Conservation (phyloP, 208 protist species). For the Crithidia bombi region DNA sequence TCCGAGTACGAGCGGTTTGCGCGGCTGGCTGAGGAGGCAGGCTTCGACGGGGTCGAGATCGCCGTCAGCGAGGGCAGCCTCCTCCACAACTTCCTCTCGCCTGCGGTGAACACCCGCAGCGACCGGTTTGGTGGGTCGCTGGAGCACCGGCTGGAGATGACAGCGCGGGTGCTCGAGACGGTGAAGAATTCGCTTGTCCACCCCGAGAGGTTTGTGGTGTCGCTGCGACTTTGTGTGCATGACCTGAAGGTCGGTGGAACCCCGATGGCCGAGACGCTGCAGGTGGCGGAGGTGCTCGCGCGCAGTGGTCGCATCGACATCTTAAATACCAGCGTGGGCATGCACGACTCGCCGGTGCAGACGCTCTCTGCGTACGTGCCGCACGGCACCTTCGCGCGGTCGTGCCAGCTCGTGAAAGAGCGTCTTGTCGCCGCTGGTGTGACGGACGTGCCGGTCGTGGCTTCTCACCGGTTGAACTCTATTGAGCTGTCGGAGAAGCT, state of each 20-base stretch:
- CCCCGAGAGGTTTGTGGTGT: slow-evolving; percentile 88
- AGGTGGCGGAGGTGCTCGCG: slow-evolving; percentile 75
- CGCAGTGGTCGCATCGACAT: slow-evolving; percentile 82
- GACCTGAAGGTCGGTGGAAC: slow-evolving; percentile 87
- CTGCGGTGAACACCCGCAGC: slow-evolving; percentile 85
- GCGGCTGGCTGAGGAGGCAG: slow-evolving; percentile 89
- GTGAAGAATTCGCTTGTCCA: slow-evolving; percentile 47
- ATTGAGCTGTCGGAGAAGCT: slow-evolving; percentile 83
- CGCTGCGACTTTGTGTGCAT: slow-evolving; percentile 92
- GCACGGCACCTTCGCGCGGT: slow-evolving; percentile 83
- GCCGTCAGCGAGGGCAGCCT: slow-evolving; percentile 93
- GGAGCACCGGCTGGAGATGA: slow-evolving; percentile 84
- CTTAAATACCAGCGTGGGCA: slow-evolving; percentile 95
- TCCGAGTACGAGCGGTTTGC: slow-evolving; percentile 88
- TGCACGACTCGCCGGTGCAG: slow-evolving; percentile 95
- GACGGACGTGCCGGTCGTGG: slow-evolving; percentile 78
- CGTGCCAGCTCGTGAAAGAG: slow-evolving; percentile 73
- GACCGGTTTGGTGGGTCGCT: slow-evolving; percentile 83
- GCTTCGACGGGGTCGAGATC: slow-evolving; percentile 96
- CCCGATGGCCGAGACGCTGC: slow-evolving; percentile 83
- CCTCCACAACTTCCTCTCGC: slow-evolving; percentile 94
- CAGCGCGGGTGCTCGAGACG: slow-evolving; percentile 83
- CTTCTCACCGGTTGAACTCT: slow-evolving; percentile 92
- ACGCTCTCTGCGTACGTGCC: slow-evolving; percentile 93
- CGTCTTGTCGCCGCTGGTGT: slow-evolving; percentile 38